phyloP scores from a whole-genome alignment of 306 rosid species.

The Prunus mongolica region DNA sequence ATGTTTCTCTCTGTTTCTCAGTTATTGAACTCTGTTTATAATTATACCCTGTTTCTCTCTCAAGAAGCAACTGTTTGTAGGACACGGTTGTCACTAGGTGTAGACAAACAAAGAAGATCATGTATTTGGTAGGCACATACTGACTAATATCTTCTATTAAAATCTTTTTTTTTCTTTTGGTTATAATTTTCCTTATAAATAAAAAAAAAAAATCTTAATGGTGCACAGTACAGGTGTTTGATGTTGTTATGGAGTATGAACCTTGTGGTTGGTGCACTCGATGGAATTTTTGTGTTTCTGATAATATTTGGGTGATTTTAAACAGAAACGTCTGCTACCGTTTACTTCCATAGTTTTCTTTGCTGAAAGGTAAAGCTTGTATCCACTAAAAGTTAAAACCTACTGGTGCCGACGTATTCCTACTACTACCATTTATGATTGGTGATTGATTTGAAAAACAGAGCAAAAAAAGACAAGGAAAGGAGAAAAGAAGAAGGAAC shows the following conservation, averaged over 20 bases:
- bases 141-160: not conserved
- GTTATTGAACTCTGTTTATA: not conserved
- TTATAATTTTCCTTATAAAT: no score
- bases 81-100: not conserved
- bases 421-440: not conserved
- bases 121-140: constrained; percentile 29
- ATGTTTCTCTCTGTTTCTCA: not conserved
- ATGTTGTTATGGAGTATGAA: not conserved
- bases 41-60: not conserved
- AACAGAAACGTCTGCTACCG: not conserved
- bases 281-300: not conserved
- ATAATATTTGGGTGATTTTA: no score
- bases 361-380: not conserved
- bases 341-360: not conserved
- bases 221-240: not conserved
- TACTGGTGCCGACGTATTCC: not conserved
- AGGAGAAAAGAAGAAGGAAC: no score
- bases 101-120: constrained; percentile 11
- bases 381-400: not conserved
- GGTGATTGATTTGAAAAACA: no score
- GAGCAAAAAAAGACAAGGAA: no score
- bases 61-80: constrained; percentile 20
- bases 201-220: not conserved
- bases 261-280: not conserved
- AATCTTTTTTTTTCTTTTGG: not conserved